Percentiles rank a stretch among this genome's conserved stretches.
Evolutionary conservation across 2,329 filamentous ascomycete species (phyloP).

Genomic region (Raffaelea deltoideospora): DNA sequence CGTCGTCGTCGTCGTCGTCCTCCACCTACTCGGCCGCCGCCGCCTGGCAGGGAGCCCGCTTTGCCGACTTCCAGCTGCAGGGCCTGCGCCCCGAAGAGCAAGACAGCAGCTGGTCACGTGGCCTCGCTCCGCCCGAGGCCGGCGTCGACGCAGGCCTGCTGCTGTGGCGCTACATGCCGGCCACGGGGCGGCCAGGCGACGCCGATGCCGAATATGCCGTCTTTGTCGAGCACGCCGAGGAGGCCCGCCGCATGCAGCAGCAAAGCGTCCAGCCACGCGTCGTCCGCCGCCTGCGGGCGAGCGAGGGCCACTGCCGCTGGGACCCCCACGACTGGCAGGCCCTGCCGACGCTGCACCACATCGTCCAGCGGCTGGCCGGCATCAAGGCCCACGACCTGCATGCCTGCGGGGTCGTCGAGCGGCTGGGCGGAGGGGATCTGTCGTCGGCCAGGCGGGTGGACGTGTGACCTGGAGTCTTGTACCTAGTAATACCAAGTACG

Average conservation of each 20-base stretch:
- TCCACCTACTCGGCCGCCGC: conserved; percentile 22
- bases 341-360: conserved; percentile 45
- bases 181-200: conserved; percentile 32
- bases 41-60: conserved; percentile 22
- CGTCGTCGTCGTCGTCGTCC: conserved; percentile 14
- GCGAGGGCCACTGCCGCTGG: conserved; percentile 29
- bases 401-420: conserved; percentile 38
- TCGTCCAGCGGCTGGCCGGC: conserved; percentile 34
- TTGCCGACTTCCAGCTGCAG: conserved; percentile 10
- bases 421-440: conserved; percentile 33
- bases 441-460: conserved; percentile 2
- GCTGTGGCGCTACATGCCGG: conserved; percentile 42
- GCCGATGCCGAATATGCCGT: conserved; percentile 38
- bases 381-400: conserved; percentile 42
- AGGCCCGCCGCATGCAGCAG: conserved; percentile 18
- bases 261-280: conserved; percentile 13
- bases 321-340: conserved; percentile 34
- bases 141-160: conserved; percentile 37
- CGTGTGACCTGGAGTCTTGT: neutral
- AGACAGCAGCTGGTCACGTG: neutral
- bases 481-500: neutral
- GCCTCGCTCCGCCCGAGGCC: conserved; percentile 14
- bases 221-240: conserved; percentile 20
- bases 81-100: conserved; percentile 9
- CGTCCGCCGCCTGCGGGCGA: conserved; percentile 20